These are phyloP conservation scores for Cryptosporidium andersoni DNA, from an alignment of 169 alveolate genomes.

Conservation along the genomic window DNA sequence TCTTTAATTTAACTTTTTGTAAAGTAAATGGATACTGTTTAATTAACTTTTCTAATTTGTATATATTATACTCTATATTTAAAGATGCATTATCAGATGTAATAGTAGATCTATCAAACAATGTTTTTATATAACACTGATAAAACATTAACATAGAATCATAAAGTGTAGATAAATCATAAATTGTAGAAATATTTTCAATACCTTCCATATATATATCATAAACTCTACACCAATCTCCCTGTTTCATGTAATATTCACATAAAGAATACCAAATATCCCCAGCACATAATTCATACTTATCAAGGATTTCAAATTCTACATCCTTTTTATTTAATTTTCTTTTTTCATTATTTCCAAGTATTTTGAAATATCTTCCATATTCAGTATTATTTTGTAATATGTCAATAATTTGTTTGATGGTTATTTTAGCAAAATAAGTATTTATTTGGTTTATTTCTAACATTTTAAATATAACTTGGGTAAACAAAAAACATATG, in stretches of 20 bases:
- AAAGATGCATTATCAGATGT: too few species aligned
- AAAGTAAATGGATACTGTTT: slow-evolving; percentile 10
- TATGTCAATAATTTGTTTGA: too few species aligned
- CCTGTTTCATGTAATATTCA: slow-evolving; percentile 48
- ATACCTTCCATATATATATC: slow-evolving; percentile 20
- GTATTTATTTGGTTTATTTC: background rate
- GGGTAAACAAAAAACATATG: background rate
- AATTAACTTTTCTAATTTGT: slow-evolving; percentile 13
- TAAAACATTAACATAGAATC: slow-evolving; percentile 68
- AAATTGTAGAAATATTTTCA: slow-evolving; percentile 7
- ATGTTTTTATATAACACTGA: slow-evolving; percentile 2
- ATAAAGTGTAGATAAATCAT: slow-evolving; percentile 40
- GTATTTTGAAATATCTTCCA: slow-evolving; percentile 1
- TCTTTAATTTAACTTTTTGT: slow-evolving; percentile 6
- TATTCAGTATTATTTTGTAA: background rate
- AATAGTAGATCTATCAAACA: background rate
- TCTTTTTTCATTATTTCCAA: background rate
- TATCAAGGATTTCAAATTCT: background rate
- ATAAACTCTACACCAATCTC: slow-evolving; percentile 28
- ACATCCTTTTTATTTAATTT: background rate
- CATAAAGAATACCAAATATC: slow-evolving; percentile 14
- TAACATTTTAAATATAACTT: slow-evolving; percentile 6
- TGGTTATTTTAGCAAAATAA: too few species aligned
- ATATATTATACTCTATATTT: background rate
- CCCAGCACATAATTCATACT: slow-evolving; percentile 29